phyloP scores from a whole-genome alignment of 75 land plant species.

The Selaginella tamariscina region DNA sequence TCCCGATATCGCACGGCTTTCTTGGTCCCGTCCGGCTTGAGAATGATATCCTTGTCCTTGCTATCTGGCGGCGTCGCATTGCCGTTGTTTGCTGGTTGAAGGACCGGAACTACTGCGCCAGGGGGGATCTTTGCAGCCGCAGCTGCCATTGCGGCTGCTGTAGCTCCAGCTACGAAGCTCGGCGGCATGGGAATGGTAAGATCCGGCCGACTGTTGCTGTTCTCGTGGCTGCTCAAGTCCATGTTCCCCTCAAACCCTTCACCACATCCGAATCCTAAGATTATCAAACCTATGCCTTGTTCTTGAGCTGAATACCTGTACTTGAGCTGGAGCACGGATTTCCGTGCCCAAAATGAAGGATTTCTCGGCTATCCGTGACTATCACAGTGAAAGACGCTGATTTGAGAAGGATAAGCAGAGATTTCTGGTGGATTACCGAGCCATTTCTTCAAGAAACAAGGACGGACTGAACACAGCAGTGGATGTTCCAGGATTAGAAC shows the following conservation, averaged over 20 bases:
- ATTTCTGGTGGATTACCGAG: not conserved
- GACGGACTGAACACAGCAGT: not conserved
- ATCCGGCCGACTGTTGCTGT: not conserved
- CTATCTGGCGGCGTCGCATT: not conserved
- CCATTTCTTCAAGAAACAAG: not conserved
- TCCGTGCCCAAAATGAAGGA: too few species aligned
- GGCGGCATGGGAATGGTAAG: conserved; percentile 2
- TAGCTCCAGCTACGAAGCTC: not conserved
- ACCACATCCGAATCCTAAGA: too few species aligned
- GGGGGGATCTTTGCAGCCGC: not conserved
- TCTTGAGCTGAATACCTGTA: too few species aligned
- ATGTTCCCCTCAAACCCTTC: not conserved
- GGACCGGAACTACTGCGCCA: not conserved
- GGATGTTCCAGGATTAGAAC: too few species aligned
- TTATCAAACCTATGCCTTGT: too few species aligned
- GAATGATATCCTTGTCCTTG: not conserved
- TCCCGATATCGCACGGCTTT: conserved; percentile 25
- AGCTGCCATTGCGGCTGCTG: not conserved
- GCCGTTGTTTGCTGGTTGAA: not conserved
- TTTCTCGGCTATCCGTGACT: not conserved
- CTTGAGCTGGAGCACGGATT: too few species aligned
- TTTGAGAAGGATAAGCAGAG: not conserved
- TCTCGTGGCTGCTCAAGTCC: not conserved
- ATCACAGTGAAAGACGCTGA: not conserved
- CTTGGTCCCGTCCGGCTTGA: conserved; percentile 3